Percentiles rank a stretch among this genome's conserved stretches.
Conservation (phyloP, 352 stramenopile species). For the Pythium rhizo-oryzae region DNA sequence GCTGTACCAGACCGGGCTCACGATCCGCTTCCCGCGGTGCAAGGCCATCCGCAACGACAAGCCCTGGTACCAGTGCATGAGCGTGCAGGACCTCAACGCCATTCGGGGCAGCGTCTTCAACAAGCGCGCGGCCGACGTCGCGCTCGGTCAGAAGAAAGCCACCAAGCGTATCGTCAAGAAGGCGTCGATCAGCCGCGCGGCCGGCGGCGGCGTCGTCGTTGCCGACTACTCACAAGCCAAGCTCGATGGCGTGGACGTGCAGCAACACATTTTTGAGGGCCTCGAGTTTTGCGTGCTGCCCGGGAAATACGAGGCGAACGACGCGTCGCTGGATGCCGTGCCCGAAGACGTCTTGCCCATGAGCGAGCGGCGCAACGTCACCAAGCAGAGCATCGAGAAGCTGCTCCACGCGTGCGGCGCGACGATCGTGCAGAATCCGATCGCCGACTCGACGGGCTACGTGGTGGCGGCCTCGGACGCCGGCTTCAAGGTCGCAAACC, state of each 20-base stretch:
- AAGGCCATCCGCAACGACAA: conserved; percentile 87
- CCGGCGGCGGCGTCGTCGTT: conserved; percentile 43
- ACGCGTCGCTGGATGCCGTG: conserved; percentile 17
- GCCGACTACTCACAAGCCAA: conserved; percentile 63
- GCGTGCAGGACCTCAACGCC: conserved; percentile 74
- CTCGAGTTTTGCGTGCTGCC: conserved; percentile 82
- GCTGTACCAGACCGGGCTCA: conserved; percentile 80
- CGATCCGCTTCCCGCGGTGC: conserved; percentile 78
- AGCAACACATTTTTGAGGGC: conserved; percentile 64
- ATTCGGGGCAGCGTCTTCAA: conserved; percentile 61
- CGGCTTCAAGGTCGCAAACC: conserved; percentile 79
- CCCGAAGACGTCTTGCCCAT: conserved; percentile 38
- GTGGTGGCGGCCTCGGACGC: conserved; percentile 62
- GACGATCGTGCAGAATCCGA: conserved; percentile 77
- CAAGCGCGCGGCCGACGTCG: conserved; percentile 74
- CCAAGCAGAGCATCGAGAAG: conserved; percentile 80
- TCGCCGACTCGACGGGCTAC: conserved; percentile 61
- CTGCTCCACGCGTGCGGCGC: conserved; percentile 69
- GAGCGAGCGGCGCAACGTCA: conserved; percentile 34
- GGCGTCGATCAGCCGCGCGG: conserved; percentile 12
- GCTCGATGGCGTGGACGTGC: conserved; percentile 54
- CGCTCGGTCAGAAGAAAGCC: conserved; percentile 63
- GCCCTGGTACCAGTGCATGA: conserved; percentile 81
- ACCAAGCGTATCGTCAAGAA: conserved; percentile 51
- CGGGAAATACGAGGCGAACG: conserved; percentile 56